Evolutionary conservation across 371 early-diverging fungal genomes (phyloP).

Genomic region (Lichtheimia ornata): DNA sequence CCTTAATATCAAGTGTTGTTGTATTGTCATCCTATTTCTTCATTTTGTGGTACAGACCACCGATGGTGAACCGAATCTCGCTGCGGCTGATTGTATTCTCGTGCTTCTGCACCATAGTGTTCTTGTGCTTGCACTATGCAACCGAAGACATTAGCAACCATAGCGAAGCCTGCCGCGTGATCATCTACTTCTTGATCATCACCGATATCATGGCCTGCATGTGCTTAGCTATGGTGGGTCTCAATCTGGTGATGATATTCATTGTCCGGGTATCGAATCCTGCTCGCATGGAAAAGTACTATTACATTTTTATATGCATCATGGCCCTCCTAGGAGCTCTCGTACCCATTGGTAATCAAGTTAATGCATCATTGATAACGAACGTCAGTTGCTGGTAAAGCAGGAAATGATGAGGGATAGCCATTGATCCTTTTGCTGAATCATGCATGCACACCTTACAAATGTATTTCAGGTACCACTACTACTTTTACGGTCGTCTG

Average conservation of each 20-base stretch:
- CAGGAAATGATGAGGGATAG: too few species aligned
- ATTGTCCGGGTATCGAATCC: conserved; percentile 18
- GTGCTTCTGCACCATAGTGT: conserved; percentile 21
- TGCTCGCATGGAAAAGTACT: conserved; percentile 20
- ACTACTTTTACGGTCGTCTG: conserved; percentile 24
- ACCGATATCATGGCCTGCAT: conserved; percentile 32
- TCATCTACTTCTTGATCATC: conserved; percentile 13
- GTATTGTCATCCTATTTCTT: conserved; percentile 19
- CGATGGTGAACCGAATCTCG: conserved; percentile 27
- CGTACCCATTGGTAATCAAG: neutral
- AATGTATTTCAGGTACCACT: conserved; percentile 14
- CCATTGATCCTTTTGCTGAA: too few species aligned
- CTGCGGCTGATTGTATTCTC: conserved; percentile 29
- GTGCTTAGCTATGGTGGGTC: conserved; percentile 31
- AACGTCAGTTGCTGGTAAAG: neutral
- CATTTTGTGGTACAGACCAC: conserved; percentile 20
- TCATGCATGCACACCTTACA: too few species aligned
- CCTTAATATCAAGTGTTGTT: conserved; percentile 13
- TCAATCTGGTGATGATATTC: conserved; percentile 27
- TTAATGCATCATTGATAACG: neutral
- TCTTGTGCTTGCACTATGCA: conserved; percentile 16
- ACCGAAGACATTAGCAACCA: neutral
- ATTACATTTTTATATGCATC: conserved; percentile 14
- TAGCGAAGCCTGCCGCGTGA: neutral
- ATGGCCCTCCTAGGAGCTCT: neutral